phyloP scores from a whole-genome alignment of 2,329 filamentous ascomycete species.

The Penicillium polonicum region DNA sequence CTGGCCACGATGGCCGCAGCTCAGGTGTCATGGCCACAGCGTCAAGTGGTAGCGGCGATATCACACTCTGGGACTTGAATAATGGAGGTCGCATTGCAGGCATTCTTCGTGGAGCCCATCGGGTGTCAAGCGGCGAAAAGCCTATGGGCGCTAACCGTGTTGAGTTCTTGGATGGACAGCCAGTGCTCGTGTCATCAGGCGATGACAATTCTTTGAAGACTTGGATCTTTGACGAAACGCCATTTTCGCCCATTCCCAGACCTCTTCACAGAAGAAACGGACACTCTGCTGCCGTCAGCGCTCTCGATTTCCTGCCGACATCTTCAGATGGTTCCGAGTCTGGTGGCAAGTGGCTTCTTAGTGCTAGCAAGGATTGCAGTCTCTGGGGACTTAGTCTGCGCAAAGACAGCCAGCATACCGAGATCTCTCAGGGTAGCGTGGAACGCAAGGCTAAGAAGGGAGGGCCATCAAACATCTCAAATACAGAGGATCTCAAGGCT shows the following conservation, averaged over 20 bases:
- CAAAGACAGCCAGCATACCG: constrained; percentile 87
- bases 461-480: constrained; percentile 20
- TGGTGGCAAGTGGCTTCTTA: constrained; percentile 90
- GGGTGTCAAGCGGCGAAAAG: constrained; percentile 54
- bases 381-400: constrained; percentile 96
- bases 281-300: constrained; percentile 81
- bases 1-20: constrained; percentile 79
- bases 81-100: constrained; percentile 82
- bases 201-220: constrained; percentile 91
- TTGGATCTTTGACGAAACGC: constrained; percentile 93
- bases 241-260: constrained; percentile 82
- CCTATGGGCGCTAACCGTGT: constrained; percentile 77
- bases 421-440: constrained; percentile 87
- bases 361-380: constrained; percentile 83
- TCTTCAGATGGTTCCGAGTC: constrained; percentile 87
- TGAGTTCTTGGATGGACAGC: constrained; percentile 86
- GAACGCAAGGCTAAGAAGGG: constrained; percentile 83
- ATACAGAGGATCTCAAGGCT: constrained; percentile 64
- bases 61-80: constrained; percentile 96
- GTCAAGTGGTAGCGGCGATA: constrained; percentile 73
- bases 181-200: constrained; percentile 85
- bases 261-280: constrained; percentile 83
- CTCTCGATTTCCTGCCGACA: constrained; percentile 79
- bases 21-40: constrained; percentile 94
- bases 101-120: constrained; percentile 82